Evolutionary conservation across 2,329 filamentous ascomycete genomes (phyloP).

Genomic region (Ascochyta pisi): DNA sequence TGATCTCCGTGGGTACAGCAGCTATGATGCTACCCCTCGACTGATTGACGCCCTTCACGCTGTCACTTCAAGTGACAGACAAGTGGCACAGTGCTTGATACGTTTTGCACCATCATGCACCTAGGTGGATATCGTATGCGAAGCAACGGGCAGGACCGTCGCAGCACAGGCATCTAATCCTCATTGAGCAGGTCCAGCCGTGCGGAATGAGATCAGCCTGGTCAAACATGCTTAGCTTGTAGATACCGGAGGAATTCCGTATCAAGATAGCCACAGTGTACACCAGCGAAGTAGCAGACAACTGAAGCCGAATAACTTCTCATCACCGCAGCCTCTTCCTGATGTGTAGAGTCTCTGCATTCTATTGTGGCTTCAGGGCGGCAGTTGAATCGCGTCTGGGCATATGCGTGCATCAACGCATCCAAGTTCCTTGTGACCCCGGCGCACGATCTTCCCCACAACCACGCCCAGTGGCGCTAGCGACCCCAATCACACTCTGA

Average conservation of each 20-base stretch:
- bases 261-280: constrained; percentile 13
- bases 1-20: not conserved
- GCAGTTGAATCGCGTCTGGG: not conserved
- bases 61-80: constrained; percentile 4
- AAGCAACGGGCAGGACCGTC: constrained; percentile 14
- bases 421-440: constrained; percentile 2
- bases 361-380: not conserved
- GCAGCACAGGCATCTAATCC: constrained; percentile 7
- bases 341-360: not conserved
- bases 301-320: not conserved
- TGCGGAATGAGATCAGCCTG: constrained; percentile 16
- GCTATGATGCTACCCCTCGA: constrained; percentile 6
- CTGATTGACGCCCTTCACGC: constrained; percentile 17
- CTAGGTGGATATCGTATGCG: constrained; percentile 1
- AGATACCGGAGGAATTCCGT: constrained; percentile 16
- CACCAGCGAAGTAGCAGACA: not conserved
- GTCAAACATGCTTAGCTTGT: constrained; percentile 13
- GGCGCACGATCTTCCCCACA: constrained; percentile 14
- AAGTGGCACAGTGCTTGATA: constrained; percentile 4
- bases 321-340: not conserved
- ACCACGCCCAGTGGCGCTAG: constrained; percentile 3
- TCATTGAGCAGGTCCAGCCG: constrained; percentile 17
- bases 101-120: constrained; percentile 4
- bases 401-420: constrained; percentile 5
- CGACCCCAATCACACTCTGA: constrained; percentile 12